These are phyloP conservation scores for carrot (Daucus carota) DNA, from an alignment of 129 eudicot genomes.

Conservation along the genomic window DH1_v3.0 NC_030384.2:29764501-29765000, in stretches of 20 bases:
- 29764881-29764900: slow-evolving; percentile 76
- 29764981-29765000: slow-evolving; percentile 49
- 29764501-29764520: neutral
- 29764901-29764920: slow-evolving; percentile 46
- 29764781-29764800: neutral
- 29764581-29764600: neutral
- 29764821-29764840: neutral
- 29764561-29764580: neutral
- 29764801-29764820: neutral
- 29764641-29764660: neutral
- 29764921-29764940: slow-evolving; percentile 60
- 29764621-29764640: neutral
- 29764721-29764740: neutral
- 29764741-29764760: neutral
- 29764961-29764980: slow-evolving; percentile 72
- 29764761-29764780: too few species aligned
- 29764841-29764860: neutral
- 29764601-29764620: neutral
- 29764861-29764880: slow-evolving; percentile 62
- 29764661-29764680: neutral
- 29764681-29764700: neutral
- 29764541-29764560: neutral
- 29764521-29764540: neutral
- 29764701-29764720: neutral
- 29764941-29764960: slow-evolving; percentile 61